Evolutionary conservation across 805 yeast genomes (phyloP), one percentile per base, ranked within the genome.

Genomic region (Barnettozyma californica): DNA sequence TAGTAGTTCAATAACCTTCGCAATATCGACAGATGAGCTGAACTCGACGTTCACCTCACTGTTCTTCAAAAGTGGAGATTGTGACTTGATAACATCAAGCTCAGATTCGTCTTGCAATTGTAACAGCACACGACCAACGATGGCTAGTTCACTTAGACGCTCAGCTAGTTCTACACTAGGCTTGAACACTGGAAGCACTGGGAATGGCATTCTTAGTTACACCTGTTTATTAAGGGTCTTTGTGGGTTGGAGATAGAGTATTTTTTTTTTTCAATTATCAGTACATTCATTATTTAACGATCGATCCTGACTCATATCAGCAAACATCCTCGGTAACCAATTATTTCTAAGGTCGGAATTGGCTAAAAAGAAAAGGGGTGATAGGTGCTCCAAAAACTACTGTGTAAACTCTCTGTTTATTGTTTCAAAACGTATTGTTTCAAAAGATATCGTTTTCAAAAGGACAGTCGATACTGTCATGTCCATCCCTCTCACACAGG

Each of bases 401-500:
- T n/a, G n/a, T n/a, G n/a, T n/a, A n/a, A n/a, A n/a, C n/a, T n/a
- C n/a, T n/a, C n/a, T n/a, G n/a, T n/a, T n/a, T n/a, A n/a, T n/a
- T n/a, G n/a, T n/a, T n/a, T n/a, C n/a, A n/a, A n/a, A n/a, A n/a
- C n/a, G n/a, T n/a, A n/a, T 16, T 27, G 4, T 20, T 38, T 37
- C 26, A 60, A 39, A 61, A 61, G 18, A 61, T 49, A 37, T 60
- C 64, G 29, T 57, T 61, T 34, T 60, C 95, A 62, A 79, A 89
- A 0, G 97, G 97, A 66, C 99, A 92, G 48, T 89, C 89, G 27
- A 83, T 72, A 54, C 94, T 85, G 43, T 81, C 83, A 62, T 92
- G 99, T 0, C 98, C 99, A 41, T 80, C 82, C 47, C 88, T 71
- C 64, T 92, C 98, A 68, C 99, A 92, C 46, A 89, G 71, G 0